These are phyloP conservation scores for Pleurotus djamor DNA, from an alignment of 768 basidiomycete genomes.

Conservation along the genomic window DNA sequence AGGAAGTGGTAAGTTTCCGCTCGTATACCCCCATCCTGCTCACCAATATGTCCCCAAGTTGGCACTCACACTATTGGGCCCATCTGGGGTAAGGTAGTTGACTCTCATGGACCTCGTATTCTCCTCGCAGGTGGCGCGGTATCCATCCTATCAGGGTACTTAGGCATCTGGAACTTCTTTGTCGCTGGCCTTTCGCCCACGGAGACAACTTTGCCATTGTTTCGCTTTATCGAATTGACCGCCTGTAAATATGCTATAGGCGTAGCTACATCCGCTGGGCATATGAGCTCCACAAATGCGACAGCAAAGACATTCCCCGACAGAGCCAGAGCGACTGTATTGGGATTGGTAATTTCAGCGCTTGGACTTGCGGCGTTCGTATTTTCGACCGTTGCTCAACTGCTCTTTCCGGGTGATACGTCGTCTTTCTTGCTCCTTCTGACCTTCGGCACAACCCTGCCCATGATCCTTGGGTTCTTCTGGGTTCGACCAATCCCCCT, in stretches of 20 bases:
- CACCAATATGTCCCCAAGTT: constrained; percentile 26
- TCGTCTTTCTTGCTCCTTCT: constrained; percentile 76
- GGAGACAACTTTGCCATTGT: constrained; percentile 30
- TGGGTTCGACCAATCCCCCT: constrained; percentile 68
- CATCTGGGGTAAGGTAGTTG: constrained; percentile 77
- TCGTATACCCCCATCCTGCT: neutral
- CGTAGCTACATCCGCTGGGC: constrained; percentile 70
- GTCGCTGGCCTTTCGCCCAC: constrained; percentile 44
- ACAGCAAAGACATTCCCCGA: constrained; percentile 85
- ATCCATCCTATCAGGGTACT: constrained; percentile 68
- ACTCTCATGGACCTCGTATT: constrained; percentile 67
- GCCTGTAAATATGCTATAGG: constrained; percentile 74
- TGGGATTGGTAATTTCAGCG: constrained; percentile 79
- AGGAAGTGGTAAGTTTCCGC: constrained; percentile 58
- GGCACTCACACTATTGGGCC: constrained; percentile 80
- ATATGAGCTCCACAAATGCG: constrained; percentile 71
- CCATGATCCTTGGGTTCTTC: constrained; percentile 79
- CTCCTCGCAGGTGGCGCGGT: constrained; percentile 59
- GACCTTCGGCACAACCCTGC: constrained; percentile 72
- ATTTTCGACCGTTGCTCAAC: constrained; percentile 75
- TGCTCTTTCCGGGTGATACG: constrained; percentile 74
- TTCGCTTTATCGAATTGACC: constrained; percentile 50
- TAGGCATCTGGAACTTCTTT: constrained; percentile 69
- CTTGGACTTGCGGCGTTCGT: constrained; percentile 92
- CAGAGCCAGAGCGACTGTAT: constrained; percentile 68